Evolutionary conservation across 2,329 filamentous ascomycete species (phyloP).

Genomic region (Aspergillus sp.): DNA sequence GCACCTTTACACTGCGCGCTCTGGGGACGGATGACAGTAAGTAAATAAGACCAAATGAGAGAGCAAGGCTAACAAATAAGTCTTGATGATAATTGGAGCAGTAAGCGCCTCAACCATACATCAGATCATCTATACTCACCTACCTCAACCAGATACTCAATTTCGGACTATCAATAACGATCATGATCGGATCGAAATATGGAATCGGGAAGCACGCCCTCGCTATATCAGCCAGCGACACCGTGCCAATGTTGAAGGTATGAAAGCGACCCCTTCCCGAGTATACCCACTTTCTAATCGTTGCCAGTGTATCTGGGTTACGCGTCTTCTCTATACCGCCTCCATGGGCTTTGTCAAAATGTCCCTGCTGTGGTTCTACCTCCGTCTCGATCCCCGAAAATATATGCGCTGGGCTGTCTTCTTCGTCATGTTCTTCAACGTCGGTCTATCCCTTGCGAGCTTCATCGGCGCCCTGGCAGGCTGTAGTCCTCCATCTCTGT

Average conservation of each 20-base stretch:
- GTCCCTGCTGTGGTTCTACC: slow-evolving; percentile 1
- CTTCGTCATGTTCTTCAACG: slow-evolving; percentile 1
- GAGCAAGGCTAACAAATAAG: neutral
- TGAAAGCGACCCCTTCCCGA: neutral
- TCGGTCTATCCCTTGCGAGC: neutral
- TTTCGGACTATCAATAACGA: no score
- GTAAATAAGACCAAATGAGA: neutral
- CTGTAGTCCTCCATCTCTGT: neutral
- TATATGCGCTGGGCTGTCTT: neutral
- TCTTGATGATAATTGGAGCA: neutral
- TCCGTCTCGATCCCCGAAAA: neutral
- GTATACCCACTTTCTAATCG: neutral
- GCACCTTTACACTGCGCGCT: neutral
- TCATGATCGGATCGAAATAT: neutral
- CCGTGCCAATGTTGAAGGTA: neutral
- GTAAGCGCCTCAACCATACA: neutral
- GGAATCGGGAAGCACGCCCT: neutral
- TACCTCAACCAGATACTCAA: no score
- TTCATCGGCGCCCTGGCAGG: neutral
- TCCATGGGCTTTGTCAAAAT: slow-evolving; percentile 1
- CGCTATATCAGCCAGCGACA: neutral
- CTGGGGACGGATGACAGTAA: slow-evolving; percentile 1
- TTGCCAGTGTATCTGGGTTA: neutral
- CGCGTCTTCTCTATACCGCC: neutral
- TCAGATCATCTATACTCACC: no score